Base-by-base conservation (phyloP, 805 yeast species). In the Wickerhamomyces ciferrii region DNA sequence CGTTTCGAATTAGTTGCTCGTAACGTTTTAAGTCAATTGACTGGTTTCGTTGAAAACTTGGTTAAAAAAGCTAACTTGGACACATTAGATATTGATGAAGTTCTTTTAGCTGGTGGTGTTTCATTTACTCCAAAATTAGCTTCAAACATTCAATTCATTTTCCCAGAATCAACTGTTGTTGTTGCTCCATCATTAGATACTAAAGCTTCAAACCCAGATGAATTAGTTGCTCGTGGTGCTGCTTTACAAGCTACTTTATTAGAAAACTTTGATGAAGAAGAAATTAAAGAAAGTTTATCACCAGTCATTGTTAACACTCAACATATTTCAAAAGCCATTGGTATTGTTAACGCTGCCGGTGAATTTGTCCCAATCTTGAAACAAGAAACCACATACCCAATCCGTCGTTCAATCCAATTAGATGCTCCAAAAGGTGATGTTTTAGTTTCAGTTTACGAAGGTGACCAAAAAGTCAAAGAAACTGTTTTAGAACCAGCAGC, bases 71-170 rank as follows among this genome's bases (percentile, higher is more conserved):
- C 98, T 44, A 84, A 82, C 47, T 73, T 89, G 54, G 96, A 91
- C 56, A 75, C 81, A 39, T 76, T 91, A 60, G 96, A 90, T 61
- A 78, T 94, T 53, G 94, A 90, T 65, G 96, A 91, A 67, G 94
- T 94, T 43, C 70, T 94, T 54, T 82, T 94, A 51, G 92, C 81
- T 51, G 99, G 99, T 70, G 99, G 99, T 63, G 76, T 87, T 44
- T 84, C 98, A 32, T 83, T 87, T 75, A 82, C 90, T 55, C 97
- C 98, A 59, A 94, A 94, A 75, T 76, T 94, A 61, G 88, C 95
- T 42, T 63, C 83, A 45, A 83, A 85, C 65, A 68, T 94, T 53
- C 78, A 80, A 53, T 72, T 76, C 48, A 60, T 89, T 43, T 92
- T 92, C 81, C 96, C 96, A 53, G 94, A 86, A 66, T 65, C 84